Base-by-base conservation (phyloP, 202 grass and related monocot genomes). In the Elaeis oleifera region DNA sequence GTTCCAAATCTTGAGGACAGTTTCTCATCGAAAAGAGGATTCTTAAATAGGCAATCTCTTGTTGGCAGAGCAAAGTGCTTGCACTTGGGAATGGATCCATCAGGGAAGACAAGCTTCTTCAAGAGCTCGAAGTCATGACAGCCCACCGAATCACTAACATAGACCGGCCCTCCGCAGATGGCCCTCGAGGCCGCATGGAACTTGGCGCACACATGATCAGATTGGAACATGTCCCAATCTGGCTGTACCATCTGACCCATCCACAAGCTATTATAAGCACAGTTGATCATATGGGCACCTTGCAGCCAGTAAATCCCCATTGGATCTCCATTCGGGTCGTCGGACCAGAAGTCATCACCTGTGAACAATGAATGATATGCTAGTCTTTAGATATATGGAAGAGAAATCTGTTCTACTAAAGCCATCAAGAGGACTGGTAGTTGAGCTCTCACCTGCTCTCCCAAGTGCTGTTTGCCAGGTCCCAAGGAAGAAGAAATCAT, bases 141-240 rank as follows among this genome's bases (percentile, higher is more conserved):
- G 6, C 74, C 80, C 0, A 82, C 44, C 5, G 73, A 56, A 59
- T 86, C 88, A 5, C 80, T 90, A 21, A 86, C 74, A 23, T 90
- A 90, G 55, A 84, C 55, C 0, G 84, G 80, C 3, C 81, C 84
- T 48, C 89, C 84, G 31, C 61, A 94, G 31, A 88, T 29, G 1
- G 89, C 81, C 15, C 84, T 56, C 2, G 84, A 57, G 1, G 84
- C 81, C 16, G 75, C 89, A n/a, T 92, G 88, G 78, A 81, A 92
- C 0, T 28, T 32, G 2, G 59, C 74, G n/a, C 64, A 84, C 2
- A 69, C 64, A 15, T 92, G 83, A 51, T 81, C 81, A 5, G 71
- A 76, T 68, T 77, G 77, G 71, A 92, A 92, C 83, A 92, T 92
- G 68, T 92, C 83, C 83, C 88, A 84, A 14, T 91, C 83, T 1